phyloP scores from a whole-genome alignment of 2,329 filamentous ascomycete genomes.

The Phoma sp. region DNA sequence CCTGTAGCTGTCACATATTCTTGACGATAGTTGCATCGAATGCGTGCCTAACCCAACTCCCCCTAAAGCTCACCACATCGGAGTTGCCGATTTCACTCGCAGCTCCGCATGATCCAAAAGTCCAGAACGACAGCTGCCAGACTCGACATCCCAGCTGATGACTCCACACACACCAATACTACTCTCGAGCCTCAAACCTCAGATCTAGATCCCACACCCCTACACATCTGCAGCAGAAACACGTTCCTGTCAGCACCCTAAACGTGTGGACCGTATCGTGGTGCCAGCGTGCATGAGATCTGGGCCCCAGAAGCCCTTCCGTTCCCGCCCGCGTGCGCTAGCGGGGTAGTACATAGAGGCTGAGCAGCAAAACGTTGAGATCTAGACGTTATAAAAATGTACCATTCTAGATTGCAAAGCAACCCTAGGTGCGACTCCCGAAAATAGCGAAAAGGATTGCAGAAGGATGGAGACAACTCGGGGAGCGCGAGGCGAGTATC shows the following conservation, averaged over 20 bases:
- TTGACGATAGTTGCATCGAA: background rate
- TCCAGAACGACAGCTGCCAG: background rate
- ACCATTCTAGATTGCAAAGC: background rate
- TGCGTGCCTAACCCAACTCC: background rate
- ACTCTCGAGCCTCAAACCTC: background rate
- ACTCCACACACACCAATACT: background rate
- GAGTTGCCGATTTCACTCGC: background rate
- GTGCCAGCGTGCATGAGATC: conserved; percentile 15
- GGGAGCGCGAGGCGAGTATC: background rate
- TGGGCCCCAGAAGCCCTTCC: conserved; percentile 15
- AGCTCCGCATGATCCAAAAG: background rate
- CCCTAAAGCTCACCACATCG: background rate
- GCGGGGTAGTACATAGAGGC: conserved; percentile 13
- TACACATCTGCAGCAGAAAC: background rate
- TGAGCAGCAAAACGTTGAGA: conserved; percentile 3
- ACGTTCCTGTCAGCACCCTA: conserved; percentile 18
- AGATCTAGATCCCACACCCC: conserved; percentile 9
- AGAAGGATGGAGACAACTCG: background rate
- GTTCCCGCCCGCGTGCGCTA: conserved; percentile 20
- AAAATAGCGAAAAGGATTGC: background rate
- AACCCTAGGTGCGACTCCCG: background rate
- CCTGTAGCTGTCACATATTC: background rate
- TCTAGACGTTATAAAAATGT: conserved; percentile 6
- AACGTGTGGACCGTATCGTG: conserved; percentile 9
- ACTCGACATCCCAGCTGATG: background rate